Evolutionary conservation across 352 stramenopile species (phyloP).

Genomic region (Globisporangium parvum): DNA sequence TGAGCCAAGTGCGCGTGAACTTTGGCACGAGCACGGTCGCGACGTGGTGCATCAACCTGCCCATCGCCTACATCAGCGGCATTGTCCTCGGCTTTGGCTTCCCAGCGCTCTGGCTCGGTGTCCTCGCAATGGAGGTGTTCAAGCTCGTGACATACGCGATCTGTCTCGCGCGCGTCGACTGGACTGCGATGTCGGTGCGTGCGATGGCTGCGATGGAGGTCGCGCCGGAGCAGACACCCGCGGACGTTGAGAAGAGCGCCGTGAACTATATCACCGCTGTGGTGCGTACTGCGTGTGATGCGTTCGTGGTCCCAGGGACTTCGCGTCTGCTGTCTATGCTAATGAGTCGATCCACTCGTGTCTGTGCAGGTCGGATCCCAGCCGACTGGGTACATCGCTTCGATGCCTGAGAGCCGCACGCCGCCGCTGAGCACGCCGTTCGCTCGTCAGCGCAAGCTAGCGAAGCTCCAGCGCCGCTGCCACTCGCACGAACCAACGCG

Average conservation of each 20-base stretch:
- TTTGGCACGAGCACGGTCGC: constrained; percentile 57
- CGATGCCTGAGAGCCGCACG: constrained; percentile 33
- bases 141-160: constrained; percentile 48
- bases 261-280: constrained; percentile 61
- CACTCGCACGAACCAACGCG: constrained; percentile 12
- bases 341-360: neutral
- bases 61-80: constrained; percentile 48
- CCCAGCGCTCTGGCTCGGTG: constrained; percentile 50
- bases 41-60: constrained; percentile 64
- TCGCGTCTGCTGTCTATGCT: neutral
- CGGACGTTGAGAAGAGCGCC: constrained; percentile 38
- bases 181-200: constrained; percentile 35
- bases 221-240: constrained; percentile 22
- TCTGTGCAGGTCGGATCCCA: constrained; percentile 33
- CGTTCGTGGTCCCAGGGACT: neutral
- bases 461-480: constrained; percentile 20
- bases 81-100: constrained; percentile 54
- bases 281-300: neutral
- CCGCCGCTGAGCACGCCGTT: constrained; percentile 36
- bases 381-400: constrained; percentile 41
- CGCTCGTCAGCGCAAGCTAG: constrained; percentile 24
- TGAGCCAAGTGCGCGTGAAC: constrained; percentile 63
- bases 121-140: constrained; percentile 61
- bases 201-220: constrained; percentile 42
- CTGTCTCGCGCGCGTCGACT: constrained; percentile 37